phyloP scores from a whole-genome alignment of 2,329 filamentous ascomycete genomes.

The Diplocarpon mali region DNA sequence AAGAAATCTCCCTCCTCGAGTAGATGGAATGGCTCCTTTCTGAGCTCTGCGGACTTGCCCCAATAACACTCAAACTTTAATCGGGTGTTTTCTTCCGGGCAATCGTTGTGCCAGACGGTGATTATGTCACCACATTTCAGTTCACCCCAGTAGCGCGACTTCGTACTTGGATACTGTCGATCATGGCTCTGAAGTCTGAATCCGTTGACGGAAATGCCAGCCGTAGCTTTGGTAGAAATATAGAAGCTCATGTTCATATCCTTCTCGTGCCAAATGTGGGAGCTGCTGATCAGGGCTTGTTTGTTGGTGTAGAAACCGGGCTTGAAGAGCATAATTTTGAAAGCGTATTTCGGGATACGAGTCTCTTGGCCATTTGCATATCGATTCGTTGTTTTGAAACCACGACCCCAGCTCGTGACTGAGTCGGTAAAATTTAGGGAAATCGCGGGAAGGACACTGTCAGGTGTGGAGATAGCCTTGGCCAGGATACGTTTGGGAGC shows the following conservation, averaged over 20 bases:
- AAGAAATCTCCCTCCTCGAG: constrained; percentile 13
- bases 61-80: constrained; percentile 26
- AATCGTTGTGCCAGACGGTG: constrained; percentile 51
- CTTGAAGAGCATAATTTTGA: constrained; percentile 67
- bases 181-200: constrained; percentile 49
- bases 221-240: constrained; percentile 68
- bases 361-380: constrained; percentile 53
- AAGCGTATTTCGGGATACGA: constrained; percentile 70
- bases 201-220: constrained; percentile 68
- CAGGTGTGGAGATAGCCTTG: constrained; percentile 51
- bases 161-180: constrained; percentile 38
- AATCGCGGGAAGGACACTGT: constrained; percentile 53
- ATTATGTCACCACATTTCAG: constrained; percentile 70
- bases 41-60: constrained; percentile 19
- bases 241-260: constrained; percentile 44
- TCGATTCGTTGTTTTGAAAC: constrained; percentile 53
- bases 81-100: constrained; percentile 11
- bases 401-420: constrained; percentile 69
- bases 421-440: constrained; percentile 55
- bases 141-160: constrained; percentile 49
- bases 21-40: constrained; percentile 17
- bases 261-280: constrained; percentile 10
- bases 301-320: constrained; percentile 50
- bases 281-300: constrained; percentile 30
- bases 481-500: constrained; percentile 42